Base-by-base conservation (phyloP, 208 protist genomes). In the Trypanosoma avium region DNA sequence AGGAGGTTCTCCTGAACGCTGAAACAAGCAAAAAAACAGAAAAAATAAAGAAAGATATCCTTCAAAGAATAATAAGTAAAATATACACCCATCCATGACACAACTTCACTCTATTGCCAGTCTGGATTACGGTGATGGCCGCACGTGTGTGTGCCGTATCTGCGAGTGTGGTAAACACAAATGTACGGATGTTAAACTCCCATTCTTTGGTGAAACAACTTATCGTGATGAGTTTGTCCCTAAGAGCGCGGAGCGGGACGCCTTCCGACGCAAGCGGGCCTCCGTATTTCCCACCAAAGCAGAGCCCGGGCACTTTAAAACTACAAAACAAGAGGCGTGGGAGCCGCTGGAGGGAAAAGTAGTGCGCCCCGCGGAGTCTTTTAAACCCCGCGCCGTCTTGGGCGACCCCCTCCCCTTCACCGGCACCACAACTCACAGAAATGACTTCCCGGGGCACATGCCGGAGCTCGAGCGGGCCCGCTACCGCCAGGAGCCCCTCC, bases 201-300 rank as follows among this genome's bases (percentile, higher is more conserved):
- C 89, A 15, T 93, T 95, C 61, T 69, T 83, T 19, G 89, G 89
- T 27, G 81, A 92, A 57, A 93, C 89, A 21, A 92, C 85, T 9
- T 95, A 95, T 77, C 75, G 84, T 56, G 81, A 95, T 40, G 86
- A 92, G 76, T 95, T 90, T 69, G 84, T 93, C 33, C 86, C 86
- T 32, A 95, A 95, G 82, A 64, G 48, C 49, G 55, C 77, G 0
- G 86, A 90, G 49, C 79, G 74, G 4, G 82, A 90, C 27, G 72
- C 70, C 3, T 57, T 70, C 35, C 76, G 78, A 57, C 73, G 62
- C 27, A 48, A 40, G 0, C 81, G 73, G 24, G 73, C 64, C 17
- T 65, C 76, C 8, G 74, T 88, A n/a, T 81, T 88, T 35, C 82
- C 82, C 30, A 83, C 75, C 21, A 92, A 92, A 59, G 86, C 86